Base-by-base conservation (phyloP, 495 filamentous ascomycete genomes). In the Paragyromitra xinjiangensis region DNA sequence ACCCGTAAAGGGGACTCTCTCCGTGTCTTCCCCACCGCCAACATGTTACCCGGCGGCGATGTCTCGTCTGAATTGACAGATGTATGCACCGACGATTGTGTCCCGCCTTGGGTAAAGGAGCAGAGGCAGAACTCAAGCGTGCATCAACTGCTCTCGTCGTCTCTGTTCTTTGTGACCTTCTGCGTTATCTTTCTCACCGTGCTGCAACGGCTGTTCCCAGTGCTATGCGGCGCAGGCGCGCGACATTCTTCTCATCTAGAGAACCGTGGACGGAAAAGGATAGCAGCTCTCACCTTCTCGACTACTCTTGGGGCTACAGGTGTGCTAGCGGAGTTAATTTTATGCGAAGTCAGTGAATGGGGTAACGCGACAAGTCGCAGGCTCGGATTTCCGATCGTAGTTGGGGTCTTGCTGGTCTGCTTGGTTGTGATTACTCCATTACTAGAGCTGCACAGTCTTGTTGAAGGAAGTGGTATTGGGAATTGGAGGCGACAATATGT, bases 261-360 rank as follows among this genome's bases (percentile, higher is more conserved):
- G 85, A 74, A 85, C 83, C 26, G 77, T 81, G 64, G 61, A n/a
- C 83, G 86, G 68, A 84, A 87, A 64, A 83, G 87, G 53, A 73
- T 91, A 34, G 90, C 90, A 14, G 88, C 87, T 5, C 80, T 86
- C 29, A 89, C 90, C 29, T 94, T 94, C 80, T 89, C 91, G 26
- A 87, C 87, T 0, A 94, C 91, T 1, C 86, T 94, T 53, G 93
- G 89, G 24, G 87, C 94, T 42, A 88, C 92, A 0, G 86, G 89
- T 16, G 92, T 94, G 14, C 85, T 95, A 14, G 91, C 88, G 14
- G 91, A 93, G 83, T 81, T 94, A 61, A 90, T 95, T 24, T 84
- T 94, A 14, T 92, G 91, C 75, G 92, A 95, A 82, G 91, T 95
- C 63, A 89, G 90, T n/a, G 91, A 91, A 73, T 86, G 89, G 6